Conservation (phyloP, 345 rosid species). For the Corchorus olitorius region DNA sequence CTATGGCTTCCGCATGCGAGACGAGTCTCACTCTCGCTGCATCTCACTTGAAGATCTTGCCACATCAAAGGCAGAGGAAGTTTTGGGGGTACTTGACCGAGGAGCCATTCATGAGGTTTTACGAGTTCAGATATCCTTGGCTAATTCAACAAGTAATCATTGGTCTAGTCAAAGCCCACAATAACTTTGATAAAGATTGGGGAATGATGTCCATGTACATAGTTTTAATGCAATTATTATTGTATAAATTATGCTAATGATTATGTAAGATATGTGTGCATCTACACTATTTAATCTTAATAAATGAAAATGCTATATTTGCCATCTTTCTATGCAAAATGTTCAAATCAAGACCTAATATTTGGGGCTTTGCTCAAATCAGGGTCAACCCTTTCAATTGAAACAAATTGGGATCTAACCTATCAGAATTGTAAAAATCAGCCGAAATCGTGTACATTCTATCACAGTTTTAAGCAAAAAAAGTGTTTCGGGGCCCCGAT, state of each 20-base stretch:
- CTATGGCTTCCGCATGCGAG: slow-evolving; percentile 65
- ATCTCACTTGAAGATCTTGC: slow-evolving; percentile 52
- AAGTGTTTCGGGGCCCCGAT: too few species aligned
- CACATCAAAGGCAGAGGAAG: slow-evolving; percentile 44
- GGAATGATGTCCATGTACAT: not conserved
- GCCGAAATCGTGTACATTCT: too few species aligned
- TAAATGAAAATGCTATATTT: not conserved
- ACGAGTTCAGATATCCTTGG: slow-evolving; percentile 52
- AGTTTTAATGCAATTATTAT: not conserved
- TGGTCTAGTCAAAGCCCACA: slow-evolving; percentile 32
- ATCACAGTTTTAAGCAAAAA: too few species aligned
- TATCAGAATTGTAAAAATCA: too few species aligned
- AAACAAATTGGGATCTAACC: too few species aligned
- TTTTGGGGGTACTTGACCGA: slow-evolving; percentile 55
- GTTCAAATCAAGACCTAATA: too few species aligned
- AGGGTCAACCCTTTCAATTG: too few species aligned
- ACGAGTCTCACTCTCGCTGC: slow-evolving; percentile 52
- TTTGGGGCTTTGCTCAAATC: too few species aligned
- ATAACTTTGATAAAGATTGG: not conserved
- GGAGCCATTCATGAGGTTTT: slow-evolving; percentile 74
- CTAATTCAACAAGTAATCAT: slow-evolving; percentile 33
- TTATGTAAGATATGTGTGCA: not conserved
- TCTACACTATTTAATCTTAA: not conserved
- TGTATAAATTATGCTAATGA: not conserved
- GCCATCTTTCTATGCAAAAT: too few species aligned